Base-by-base conservation (phyloP, 352 stramenopile species). In the Stramenopiles sp. region DNA sequence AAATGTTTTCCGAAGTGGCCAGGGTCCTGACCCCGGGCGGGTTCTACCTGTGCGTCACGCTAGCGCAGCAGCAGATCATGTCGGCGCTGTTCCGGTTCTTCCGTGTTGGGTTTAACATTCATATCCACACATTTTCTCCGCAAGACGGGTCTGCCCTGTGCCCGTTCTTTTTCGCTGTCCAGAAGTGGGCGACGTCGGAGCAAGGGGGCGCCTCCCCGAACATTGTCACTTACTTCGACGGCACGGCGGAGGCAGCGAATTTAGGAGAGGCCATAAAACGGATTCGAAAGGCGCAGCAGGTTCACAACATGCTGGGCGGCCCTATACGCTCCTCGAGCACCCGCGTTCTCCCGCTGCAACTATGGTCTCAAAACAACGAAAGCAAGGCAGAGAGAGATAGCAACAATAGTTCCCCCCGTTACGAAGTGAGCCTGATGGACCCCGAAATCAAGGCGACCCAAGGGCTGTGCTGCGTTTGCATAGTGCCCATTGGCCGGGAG, bases 401-500 rank as follows among this genome's bases (percentile, higher is more conserved):
- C 25, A 73, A 73, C 25, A 81, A 85, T 74, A 79, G 81, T 6
- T 80, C 80, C 37, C 82, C 84, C 32, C 79, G 83, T 1, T 89
- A 86, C 75, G 83, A 80, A 69, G 78, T 89, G 68, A 83, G 83
- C 18, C 76, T 88, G 0, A 82, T 88, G 34, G 84, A 90, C 74
- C 74, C 79, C n/a, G 78, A 82, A 35, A 32, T 77, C 73, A 77
- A 79, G n/a, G 82, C 75, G 82, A 73, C 77, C 79, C 36, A 85
- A 88, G 63, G 68, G 32, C 25, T 31, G 32, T 6, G 1, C 32
- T 36, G 80, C 1, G 84, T 90, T 49, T 88, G 90, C 49, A 78
- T 92, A 3, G 86, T 90, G 49, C 86, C 86, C 0, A 84, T 90
- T 74, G 86, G 86, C 48, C 83, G 83, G 32, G 86, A 92, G 81